A percentile compares a stretch with the other conserved stretches of the same genome.
These are phyloP conservation scores for Sphaerostilbella broomeana DNA, from an alignment of 2,329 filamentous ascomycete species.

Conservation along the genomic window DNA sequence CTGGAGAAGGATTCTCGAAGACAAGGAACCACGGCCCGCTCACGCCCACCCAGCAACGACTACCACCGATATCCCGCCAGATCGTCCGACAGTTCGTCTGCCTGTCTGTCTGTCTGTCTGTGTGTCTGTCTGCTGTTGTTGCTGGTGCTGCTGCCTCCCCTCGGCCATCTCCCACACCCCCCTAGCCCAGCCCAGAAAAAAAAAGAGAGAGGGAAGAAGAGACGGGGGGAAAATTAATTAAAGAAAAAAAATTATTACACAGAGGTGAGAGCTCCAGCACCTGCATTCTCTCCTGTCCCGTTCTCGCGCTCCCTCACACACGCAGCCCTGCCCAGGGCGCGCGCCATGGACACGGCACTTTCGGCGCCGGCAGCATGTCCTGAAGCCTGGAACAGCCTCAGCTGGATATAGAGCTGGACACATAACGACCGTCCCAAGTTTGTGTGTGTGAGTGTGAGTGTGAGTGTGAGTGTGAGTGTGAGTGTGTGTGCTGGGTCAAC, in stretches of 20 bases:
- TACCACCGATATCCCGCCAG: too few species aligned
- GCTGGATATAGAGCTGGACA: constrained; percentile 4
- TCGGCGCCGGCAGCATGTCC: constrained; percentile 10
- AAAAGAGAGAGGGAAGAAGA: not conserved
- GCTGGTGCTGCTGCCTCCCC: too few species aligned
- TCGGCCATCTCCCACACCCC: too few species aligned
- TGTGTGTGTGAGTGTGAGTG: too few species aligned
- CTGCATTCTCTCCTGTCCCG: constrained; percentile 12
- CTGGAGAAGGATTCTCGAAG: too few species aligned
- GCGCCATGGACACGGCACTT: constrained; percentile 10
- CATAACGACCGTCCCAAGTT: too few species aligned
- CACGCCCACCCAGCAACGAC: too few species aligned
- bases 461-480: not conserved
- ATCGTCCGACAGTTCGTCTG: too few species aligned
- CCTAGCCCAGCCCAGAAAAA: constrained; percentile 4
- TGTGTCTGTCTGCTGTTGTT: too few species aligned
- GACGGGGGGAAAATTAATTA: not conserved
- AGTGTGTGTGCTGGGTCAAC: too few species aligned
- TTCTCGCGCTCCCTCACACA: constrained; percentile 1
- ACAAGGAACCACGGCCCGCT: too few species aligned
- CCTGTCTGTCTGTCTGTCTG: too few species aligned
- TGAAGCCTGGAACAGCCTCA: constrained; percentile 5
- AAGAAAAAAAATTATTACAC: constrained; percentile 1
- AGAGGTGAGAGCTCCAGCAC: constrained; percentile 20
- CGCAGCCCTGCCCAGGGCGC: constrained; percentile 10